phyloP scores from a whole-genome alignment of 2,329 filamentous ascomycete species.

The Cladosporium phlei region DNA sequence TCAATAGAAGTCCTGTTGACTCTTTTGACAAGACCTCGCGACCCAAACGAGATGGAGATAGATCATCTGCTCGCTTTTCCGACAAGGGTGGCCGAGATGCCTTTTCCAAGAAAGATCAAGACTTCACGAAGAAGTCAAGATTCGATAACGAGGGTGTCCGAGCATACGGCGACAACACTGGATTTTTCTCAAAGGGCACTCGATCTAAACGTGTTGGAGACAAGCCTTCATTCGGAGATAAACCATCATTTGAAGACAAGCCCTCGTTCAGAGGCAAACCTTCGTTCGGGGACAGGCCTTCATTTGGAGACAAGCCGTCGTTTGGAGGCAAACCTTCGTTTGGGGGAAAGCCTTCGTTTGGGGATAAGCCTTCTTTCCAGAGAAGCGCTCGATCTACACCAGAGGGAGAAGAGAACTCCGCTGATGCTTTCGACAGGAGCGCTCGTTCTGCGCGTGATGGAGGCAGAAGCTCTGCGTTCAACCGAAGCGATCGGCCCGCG shows the following conservation, averaged over 20 bases:
- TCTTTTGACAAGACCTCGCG: neutral
- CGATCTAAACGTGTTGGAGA: neutral
- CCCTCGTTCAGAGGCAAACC: too few relatives aligned
- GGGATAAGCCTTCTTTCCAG: too few relatives aligned
- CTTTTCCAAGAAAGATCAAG: neutral
- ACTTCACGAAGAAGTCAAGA: neutral
- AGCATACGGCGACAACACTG: neutral
- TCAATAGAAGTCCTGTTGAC: neutral
- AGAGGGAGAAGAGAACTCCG: neutral
- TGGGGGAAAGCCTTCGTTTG: too few relatives aligned
- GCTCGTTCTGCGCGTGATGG: neutral
- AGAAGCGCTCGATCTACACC: neutral
- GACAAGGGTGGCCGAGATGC: neutral
- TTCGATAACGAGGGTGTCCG: constrained; percentile 4
- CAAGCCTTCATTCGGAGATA: neutral
- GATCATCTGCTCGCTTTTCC: neutral
- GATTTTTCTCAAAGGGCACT: constrained; percentile 1
- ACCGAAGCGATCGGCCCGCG: neutral
- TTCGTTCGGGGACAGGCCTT: too few relatives aligned
- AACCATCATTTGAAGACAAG: too few relatives aligned
- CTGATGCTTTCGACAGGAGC: neutral
- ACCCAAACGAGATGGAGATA: neutral
- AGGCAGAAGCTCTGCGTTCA: neutral
- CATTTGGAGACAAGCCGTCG: too few relatives aligned
- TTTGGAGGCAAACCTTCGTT: too few relatives aligned